phyloP scores from a whole-genome alignment of 2,329 filamentous ascomycete species.

The Raffaelea deltoideospora region DNA sequence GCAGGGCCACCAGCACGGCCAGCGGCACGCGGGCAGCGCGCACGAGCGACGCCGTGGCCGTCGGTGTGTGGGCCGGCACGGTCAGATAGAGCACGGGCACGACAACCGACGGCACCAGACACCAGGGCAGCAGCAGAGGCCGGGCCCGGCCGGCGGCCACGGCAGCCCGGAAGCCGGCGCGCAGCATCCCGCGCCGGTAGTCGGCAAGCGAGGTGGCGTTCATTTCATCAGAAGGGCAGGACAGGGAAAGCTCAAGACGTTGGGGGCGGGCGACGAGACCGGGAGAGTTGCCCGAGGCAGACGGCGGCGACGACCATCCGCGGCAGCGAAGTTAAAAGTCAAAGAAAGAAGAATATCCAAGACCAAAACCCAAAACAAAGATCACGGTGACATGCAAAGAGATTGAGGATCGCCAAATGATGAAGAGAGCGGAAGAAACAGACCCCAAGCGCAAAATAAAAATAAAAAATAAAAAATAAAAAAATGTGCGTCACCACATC shows the following conservation, averaged over 20 bases:
- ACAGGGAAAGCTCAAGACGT: neutral
- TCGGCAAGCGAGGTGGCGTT: constrained; percentile 4
- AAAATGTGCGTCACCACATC: too few species aligned
- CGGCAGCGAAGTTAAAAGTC: neutral
- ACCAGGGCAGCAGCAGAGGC: constrained; percentile 38
- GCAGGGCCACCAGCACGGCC: constrained; percentile 24
- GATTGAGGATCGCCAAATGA: too few species aligned
- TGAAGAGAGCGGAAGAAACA: too few species aligned
- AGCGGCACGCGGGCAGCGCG: constrained; percentile 35
- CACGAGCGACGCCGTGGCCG: constrained; percentile 29
- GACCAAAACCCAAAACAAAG: neutral
- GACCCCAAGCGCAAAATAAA: neutral
- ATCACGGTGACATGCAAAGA: too few species aligned
- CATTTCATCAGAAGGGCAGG: neutral
- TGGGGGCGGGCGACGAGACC: neutral
- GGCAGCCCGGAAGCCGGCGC: constrained; percentile 4
- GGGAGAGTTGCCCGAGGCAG: neutral
- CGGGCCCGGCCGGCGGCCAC: constrained; percentile 6
- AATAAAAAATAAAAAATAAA: neutral
- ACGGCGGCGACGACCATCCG: neutral
- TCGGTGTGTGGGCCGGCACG: constrained; percentile 30
- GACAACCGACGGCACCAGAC: constrained; percentile 29
- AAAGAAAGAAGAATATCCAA: neutral
- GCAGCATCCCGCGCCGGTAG: constrained; percentile 7
- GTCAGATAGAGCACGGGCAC: constrained; percentile 39